Conservation (phyloP, 345 rosid genomes). For the thale cress (Arabidopsis thaliana) region DNA sequence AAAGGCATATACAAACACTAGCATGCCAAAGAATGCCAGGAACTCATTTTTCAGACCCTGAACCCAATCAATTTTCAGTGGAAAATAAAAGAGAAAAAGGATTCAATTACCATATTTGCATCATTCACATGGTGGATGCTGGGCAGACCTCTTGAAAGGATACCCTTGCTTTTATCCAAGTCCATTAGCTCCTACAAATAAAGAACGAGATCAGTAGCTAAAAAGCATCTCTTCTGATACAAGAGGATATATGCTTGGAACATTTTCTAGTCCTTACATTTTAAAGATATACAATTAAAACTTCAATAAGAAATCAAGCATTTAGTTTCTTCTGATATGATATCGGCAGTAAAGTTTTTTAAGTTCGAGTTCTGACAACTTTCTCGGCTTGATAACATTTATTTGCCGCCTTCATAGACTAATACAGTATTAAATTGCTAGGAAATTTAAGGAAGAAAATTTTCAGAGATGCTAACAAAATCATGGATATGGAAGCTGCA, state of each 20-base stretch:
- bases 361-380: constrained; percentile 7
- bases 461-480: constrained; percentile 7
- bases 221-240: constrained; percentile 15
- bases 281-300: neutral
- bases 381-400: constrained; percentile 8
- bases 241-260: constrained; percentile 14
- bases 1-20: constrained; percentile 34
- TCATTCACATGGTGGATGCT: constrained; percentile 82
- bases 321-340: constrained; percentile 3
- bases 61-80: neutral
- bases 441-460: neutral
- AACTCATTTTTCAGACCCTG: constrained; percentile 1
- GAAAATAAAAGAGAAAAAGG: neutral
- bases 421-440: constrained; percentile 26
- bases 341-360: neutral
- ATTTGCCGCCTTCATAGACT: neutral
- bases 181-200: constrained; percentile 77
- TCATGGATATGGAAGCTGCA: constrained; percentile 7
- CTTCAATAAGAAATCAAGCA: neutral
- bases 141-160: constrained; percentile 75
- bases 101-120: constrained; percentile 64
- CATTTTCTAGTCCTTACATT: constrained; percentile 26
- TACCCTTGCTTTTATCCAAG: constrained; percentile 73
- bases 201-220: constrained; percentile 8
- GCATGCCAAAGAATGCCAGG: constrained; percentile 30